Base-by-base conservation (phyloP, 1,284 basidiomycete species). In the Ceratobasidium theobromae region DNA sequence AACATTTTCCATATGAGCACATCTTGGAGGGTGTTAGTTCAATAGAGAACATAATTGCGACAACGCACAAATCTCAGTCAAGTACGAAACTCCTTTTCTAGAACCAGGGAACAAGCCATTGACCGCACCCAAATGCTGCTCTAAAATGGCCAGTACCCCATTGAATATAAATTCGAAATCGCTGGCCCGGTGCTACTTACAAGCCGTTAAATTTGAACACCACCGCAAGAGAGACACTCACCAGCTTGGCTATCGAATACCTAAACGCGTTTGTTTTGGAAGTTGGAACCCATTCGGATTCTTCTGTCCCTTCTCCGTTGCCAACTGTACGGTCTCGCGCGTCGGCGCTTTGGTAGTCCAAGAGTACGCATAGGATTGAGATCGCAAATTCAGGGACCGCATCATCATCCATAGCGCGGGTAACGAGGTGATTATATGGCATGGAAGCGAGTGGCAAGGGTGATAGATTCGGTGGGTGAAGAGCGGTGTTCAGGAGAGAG, bases 1-100 rank as follows among this genome's bases (percentile, higher is more conserved):
- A 95, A 79, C 75, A 93, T 84, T 75, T 93, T 91, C 93, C 93
- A 96, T 64, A 95, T 83, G 60, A 97, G 82, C 60, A 95, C 81
- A 60, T 93, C 91, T 93, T 69, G 1, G 25, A 23, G 49, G 11
- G 32, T 12, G 3, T 55, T 21, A 64, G 41, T 5, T 5, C 35
- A 71, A 67, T 48, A 68, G 69, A 58, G 35, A 23, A 18, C 58
- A 16, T 16, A 48, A 32, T 40, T n/a, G 14, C 18, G 28, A 57
- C 27, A 65, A 27, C 18, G 78, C 70, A 92, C 91, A 84, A 1
- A 84, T 88, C 76, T 95, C 93, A 9, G 87, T 81, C 52, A 93
- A 80, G 73, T 93, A 91, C 0, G 90, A 88, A 43, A 93, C 78
- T 28, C 89, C 86, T 74, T 86, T 90, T 74, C 83, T 84, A 30